These are phyloP conservation scores for Cyclotella atomus DNA, from an alignment of 108 stramenopile genomes.

Conservation along the genomic window DNA sequence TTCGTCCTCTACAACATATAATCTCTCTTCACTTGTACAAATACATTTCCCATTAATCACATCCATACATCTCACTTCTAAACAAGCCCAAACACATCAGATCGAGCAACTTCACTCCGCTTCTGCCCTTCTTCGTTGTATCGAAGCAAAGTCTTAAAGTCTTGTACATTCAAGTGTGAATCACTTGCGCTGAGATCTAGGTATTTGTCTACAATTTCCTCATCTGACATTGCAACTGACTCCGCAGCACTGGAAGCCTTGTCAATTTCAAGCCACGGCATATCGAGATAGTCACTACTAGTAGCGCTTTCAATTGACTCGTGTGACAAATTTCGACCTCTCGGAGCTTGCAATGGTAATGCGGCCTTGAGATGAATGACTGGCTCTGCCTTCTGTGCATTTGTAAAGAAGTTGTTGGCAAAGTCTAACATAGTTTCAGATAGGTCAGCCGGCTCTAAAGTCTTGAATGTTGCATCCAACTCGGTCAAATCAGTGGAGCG, in stretches of 20 bases:
- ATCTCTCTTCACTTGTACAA: too few species aligned
- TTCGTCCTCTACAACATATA: not conserved
- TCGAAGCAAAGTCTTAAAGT: slow-evolving; percentile 18
- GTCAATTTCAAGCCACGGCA: slow-evolving; percentile 27
- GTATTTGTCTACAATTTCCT: slow-evolving; percentile 25
- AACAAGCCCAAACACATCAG: too few species aligned
- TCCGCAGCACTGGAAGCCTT: slow-evolving; percentile 22
- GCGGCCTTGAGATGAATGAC: not conserved
- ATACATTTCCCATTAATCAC: too few species aligned
- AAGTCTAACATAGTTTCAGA: slow-evolving; percentile 18
- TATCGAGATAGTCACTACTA: not conserved
- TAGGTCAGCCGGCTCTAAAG: slow-evolving; percentile 16
- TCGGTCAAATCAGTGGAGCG: slow-evolving; percentile 17
- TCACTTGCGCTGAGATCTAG: slow-evolving; percentile 13
- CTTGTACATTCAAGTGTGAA: slow-evolving; percentile 19
- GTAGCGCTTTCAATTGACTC: not conserved
- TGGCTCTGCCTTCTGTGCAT: not conserved
- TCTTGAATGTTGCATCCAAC: slow-evolving; percentile 16
- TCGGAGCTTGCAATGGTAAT: slow-evolving; percentile 32
- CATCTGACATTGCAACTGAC: slow-evolving; percentile 15
- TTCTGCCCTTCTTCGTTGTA: slow-evolving; percentile 1
- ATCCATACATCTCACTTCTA: too few species aligned
- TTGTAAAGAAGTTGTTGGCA: slow-evolving; percentile 11
- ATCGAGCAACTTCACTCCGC: not conserved
- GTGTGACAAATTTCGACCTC: not conserved